Evolutionary conservation across 2,329 filamentous ascomycete species (phyloP).

Genomic region (Stachybotrys echinatus): DNA sequence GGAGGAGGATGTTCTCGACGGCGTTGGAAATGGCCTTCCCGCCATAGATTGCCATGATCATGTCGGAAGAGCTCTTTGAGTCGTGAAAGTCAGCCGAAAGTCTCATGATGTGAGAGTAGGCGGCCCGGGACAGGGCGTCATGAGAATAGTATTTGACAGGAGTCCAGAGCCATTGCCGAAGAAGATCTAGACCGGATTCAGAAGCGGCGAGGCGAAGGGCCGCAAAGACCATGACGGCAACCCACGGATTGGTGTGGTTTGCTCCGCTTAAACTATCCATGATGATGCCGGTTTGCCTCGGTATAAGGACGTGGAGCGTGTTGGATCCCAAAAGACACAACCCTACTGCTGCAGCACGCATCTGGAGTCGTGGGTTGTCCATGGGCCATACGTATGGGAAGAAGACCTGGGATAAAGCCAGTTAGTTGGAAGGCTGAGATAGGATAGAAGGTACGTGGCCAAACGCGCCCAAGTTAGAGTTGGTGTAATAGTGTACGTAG

Average conservation of each 20-base stretch:
- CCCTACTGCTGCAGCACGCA: conserved; percentile 61
- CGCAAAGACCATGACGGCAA: conserved; percentile 47
- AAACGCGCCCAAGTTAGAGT: background rate
- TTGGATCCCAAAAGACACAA: conserved; percentile 66
- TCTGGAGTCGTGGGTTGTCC: conserved; percentile 59
- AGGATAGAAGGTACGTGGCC: background rate
- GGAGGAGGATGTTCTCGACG: conserved; percentile 53
- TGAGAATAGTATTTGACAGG: conserved; percentile 54
- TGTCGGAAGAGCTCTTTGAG: conserved; percentile 53
- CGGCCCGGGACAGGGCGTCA: conserved; percentile 46
- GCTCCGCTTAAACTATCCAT: conserved; percentile 59
- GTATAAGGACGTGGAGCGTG: conserved; percentile 69
- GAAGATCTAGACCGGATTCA: conserved; percentile 47
- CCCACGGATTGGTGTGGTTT: conserved; percentile 44
- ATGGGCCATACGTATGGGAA: conserved; percentile 76
- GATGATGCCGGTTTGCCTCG: conserved; percentile 76
- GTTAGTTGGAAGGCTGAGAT: background rate
- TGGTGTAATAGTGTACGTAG: background rate
- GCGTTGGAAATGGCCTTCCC: conserved; percentile 49
- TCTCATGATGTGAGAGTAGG: conserved; percentile 55
- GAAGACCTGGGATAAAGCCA: conserved; percentile 50
- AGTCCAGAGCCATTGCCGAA: conserved; percentile 52
- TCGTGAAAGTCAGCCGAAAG: conserved; percentile 59
- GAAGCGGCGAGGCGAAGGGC: conserved; percentile 46
- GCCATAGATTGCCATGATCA: conserved; percentile 51